Base-by-base conservation (phyloP, 805 yeast genomes). In the Nakazawaea holstii region DNA sequence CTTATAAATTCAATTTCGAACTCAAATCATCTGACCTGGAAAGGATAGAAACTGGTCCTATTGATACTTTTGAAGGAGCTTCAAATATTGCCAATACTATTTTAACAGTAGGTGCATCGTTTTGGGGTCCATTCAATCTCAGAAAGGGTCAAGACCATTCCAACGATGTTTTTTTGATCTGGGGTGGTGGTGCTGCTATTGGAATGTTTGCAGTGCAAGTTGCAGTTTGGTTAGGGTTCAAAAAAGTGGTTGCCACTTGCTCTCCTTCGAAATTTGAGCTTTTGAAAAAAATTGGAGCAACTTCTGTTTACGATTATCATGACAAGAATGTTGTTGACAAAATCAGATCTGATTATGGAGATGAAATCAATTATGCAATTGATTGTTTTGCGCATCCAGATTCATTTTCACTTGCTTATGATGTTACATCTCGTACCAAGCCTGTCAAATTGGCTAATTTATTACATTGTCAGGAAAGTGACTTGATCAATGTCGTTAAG, bases 101-200 rank as follows among this genome's bases (percentile, higher is more conserved):
- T 38, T 66, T 64, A 40, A 83, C 88, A 4, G 69, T 76, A 14
- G 27, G 65, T 80, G 45, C 73, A 81, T 13, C 56, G 76, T 41
- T 66, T 64, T 41, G 82, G 88, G 3, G 69, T 76, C n/a, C 79
- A 73, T 28, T 54, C 14, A 39, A 48, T 7, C 49, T 44, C 15
- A 53, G 51, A 26, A 48, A 52, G 29, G 27, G 51, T 3, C 53
- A 57, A 4, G 38, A 41, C 11, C 68, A 69, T 46, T 49, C 54
- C 8, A 68, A 66, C 38, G 66, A 67, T 49, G 66, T 66, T 52
- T 56, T 80, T 33, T 57, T 81, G 40, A 65, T 81, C 41, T 79
- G 84, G 81, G 82, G 84, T 57, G 90, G 84, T 52, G 78, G 87
- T 9, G 71, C 86, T 24, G 74, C 84, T 15, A 70, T 82, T 10